phyloP scores from a whole-genome alignment of 176 grass and related monocot genomes.

The Avena atlantica region DNA sequence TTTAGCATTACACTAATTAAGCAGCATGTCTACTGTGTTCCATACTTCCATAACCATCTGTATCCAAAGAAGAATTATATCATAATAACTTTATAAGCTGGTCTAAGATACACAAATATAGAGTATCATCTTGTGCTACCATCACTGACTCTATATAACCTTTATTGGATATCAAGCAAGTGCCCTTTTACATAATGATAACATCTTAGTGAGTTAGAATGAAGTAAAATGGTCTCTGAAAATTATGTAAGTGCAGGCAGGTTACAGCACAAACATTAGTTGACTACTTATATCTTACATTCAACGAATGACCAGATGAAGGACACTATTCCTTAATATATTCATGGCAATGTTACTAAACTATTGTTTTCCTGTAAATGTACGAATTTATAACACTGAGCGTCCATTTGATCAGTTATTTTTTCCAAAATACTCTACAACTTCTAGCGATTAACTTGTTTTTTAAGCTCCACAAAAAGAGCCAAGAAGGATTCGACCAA shows the following conservation, averaged over 20 bases:
- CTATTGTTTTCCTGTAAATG: background rate
- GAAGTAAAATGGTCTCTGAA: background rate
- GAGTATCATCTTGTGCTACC: background rate
- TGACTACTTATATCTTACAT: conserved; percentile 5
- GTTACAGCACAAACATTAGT: conserved; percentile 11
- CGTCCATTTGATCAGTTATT: background rate
- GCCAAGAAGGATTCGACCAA: background rate
- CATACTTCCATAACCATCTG: background rate
- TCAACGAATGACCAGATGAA: background rate
- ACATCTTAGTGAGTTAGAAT: background rate
- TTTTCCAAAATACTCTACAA: background rate
- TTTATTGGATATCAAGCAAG: background rate
- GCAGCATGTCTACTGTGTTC: background rate
- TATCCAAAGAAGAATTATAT: background rate
- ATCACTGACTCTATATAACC: conserved; percentile 1
- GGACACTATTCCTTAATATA: background rate
- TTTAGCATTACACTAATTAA: background rate
- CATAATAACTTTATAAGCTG: background rate
- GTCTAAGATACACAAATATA: background rate
- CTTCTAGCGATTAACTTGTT: background rate
- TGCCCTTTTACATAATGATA: background rate
- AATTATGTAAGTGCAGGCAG: background rate
- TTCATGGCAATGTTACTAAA: conserved; percentile 20
- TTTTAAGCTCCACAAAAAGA: background rate
- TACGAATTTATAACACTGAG: background rate